Conservation (phyloP, 331 rosid genomes). For the Acacia pycnantha region DNA sequence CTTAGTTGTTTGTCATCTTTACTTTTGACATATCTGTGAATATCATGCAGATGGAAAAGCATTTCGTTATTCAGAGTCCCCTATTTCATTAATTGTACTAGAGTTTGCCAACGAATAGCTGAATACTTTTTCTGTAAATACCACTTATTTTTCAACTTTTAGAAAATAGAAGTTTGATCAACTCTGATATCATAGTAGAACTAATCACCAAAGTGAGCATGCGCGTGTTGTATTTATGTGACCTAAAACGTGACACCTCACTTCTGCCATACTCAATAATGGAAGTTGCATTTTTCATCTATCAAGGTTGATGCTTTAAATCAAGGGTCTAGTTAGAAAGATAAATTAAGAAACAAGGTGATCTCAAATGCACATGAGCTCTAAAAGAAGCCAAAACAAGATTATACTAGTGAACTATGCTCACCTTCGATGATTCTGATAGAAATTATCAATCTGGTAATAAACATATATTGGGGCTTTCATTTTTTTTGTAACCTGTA, state of each 20-base stretch:
- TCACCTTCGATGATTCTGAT: constrained; percentile 91
- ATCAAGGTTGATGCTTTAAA: background rate
- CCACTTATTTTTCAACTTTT: background rate
- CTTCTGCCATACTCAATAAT: background rate
- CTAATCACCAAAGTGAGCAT: background rate
- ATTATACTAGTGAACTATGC: background rate
- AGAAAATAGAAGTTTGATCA: background rate
- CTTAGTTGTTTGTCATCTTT: constrained; percentile 67
- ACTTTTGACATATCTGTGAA: constrained; percentile 76
- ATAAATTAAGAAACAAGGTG: background rate
- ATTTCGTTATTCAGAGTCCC: constrained; percentile 10
- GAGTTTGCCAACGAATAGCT: background rate
- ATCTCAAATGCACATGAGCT: background rate
- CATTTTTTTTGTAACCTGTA: constrained; percentile 73
- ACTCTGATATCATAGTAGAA: background rate
- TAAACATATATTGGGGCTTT: constrained; percentile 69
- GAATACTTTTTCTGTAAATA: background rate
- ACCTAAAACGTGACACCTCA: background rate
- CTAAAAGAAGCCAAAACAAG: background rate
- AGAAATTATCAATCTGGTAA: constrained; percentile 80
- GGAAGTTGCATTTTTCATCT: background rate
- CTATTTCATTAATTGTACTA: background rate
- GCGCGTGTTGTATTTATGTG: background rate
- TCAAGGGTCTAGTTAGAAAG: background rate
- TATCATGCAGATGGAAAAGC: background rate